Evolutionary conservation across 495 filamentous ascomycete genomes (phyloP).

Genomic region (Aspergillus steynii): DNA sequence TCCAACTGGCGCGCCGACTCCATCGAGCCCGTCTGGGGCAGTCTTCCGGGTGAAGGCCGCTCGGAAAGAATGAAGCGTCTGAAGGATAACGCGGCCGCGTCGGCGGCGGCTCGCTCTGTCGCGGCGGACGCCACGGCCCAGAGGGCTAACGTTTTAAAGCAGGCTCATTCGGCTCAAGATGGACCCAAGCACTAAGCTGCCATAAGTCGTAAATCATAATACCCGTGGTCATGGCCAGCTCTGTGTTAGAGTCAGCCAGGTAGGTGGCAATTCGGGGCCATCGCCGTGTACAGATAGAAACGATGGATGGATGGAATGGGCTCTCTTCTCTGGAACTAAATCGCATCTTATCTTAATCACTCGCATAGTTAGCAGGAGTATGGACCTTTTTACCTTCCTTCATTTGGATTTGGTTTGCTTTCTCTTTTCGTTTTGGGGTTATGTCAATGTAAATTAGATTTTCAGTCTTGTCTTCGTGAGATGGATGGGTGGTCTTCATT

Average conservation of each 20-base stretch:
- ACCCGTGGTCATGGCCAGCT: background rate
- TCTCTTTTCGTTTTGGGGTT: background rate
- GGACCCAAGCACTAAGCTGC: background rate
- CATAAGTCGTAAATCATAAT: background rate
- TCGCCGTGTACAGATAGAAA: background rate
- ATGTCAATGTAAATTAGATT: background rate
- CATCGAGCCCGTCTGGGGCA: slow-evolving; percentile 46
- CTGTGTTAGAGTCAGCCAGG: background rate
- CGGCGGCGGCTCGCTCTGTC: slow-evolving; percentile 22
- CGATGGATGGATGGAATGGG: background rate
- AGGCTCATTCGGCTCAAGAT: background rate
- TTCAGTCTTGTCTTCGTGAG: no score
- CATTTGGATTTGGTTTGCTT: background rate
- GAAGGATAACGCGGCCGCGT: slow-evolving; percentile 35
- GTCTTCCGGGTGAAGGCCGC: slow-evolving; percentile 47
- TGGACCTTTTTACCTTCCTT: background rate
- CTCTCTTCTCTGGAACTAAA: background rate
- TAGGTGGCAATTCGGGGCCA: no score
- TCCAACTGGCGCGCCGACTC: slow-evolving; percentile 50
- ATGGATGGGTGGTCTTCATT: no score
- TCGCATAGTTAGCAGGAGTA: background rate
- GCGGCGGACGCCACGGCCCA: slow-evolving; percentile 13
- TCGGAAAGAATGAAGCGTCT: slow-evolving; percentile 44
- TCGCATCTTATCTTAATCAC: background rate
- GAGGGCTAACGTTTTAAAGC: background rate